Evolutionary conservation across 2,329 filamentous ascomycete genomes (phyloP).

Genomic region (Botryotinia globosa): DNA sequence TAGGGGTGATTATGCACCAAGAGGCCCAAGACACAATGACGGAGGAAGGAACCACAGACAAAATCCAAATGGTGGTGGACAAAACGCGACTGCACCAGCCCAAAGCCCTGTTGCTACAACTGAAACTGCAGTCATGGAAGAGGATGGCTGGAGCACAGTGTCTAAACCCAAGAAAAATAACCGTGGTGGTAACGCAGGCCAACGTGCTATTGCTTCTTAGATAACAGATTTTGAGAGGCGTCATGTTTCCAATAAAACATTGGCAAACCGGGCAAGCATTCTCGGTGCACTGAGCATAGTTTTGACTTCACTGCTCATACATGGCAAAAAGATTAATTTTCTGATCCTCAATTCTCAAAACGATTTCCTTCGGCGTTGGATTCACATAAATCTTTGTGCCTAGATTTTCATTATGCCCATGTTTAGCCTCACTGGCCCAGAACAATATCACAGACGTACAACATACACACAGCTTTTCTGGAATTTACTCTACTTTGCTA

Average conservation of each 20-base stretch:
- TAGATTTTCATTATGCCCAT: constrained; percentile 32
- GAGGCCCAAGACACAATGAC: constrained; percentile 35
- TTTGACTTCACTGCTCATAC: constrained; percentile 11
- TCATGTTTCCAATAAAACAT: constrained; percentile 11
- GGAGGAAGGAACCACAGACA: constrained; percentile 31
- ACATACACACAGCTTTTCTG: constrained; percentile 14
- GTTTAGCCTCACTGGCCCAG: constrained; percentile 26
- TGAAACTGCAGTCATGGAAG: constrained; percentile 46
- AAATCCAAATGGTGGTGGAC: constrained; percentile 43
- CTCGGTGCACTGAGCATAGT: constrained; percentile 22
- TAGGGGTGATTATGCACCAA: constrained; percentile 41
- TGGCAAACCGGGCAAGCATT: constrained; percentile 21
- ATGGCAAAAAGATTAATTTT: constrained; percentile 15
- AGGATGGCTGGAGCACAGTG: constrained; percentile 65
- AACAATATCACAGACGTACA: constrained; percentile 6
- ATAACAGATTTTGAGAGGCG: constrained; percentile 16
- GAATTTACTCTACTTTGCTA: constrained; percentile 6
- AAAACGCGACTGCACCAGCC: constrained; percentile 45
- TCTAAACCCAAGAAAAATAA: constrained; percentile 40
- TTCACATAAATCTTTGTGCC: constrained; percentile 32
- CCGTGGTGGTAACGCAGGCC: constrained; percentile 37
- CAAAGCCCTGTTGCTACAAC: constrained; percentile 39
- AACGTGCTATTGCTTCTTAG: constrained; percentile 39
- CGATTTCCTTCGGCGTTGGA: constrained; percentile 30
- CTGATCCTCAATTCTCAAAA: constrained; percentile 15